phyloP scores from a whole-genome alignment of 192 early-diverging fungal species.

The Podila horticola region DNA sequence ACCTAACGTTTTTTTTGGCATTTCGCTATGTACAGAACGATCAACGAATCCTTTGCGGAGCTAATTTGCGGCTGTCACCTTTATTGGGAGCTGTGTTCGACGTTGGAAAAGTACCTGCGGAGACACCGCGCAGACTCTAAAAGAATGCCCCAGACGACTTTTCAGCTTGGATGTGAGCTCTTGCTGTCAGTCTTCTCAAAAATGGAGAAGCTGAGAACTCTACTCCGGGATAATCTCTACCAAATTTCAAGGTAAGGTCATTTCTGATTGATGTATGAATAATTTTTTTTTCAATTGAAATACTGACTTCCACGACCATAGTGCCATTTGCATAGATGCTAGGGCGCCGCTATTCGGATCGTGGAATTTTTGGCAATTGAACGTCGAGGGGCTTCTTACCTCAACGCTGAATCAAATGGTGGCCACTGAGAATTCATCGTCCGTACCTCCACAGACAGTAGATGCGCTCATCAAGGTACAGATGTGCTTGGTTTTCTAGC shows the following conservation, averaged over 20 bases:
- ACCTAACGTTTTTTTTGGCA: not conserved
- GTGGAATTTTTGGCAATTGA: slow-evolving; percentile 31
- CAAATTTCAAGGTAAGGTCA: slow-evolving; percentile 21
- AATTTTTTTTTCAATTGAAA: not conserved
- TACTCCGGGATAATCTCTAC: slow-evolving; percentile 29
- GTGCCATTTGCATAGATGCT: slow-evolving; percentile 10
- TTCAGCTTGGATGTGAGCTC: slow-evolving; percentile 33
- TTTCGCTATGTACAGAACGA: not conserved
- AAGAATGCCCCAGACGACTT: slow-evolving; percentile 18
- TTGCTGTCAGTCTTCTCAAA: slow-evolving; percentile 37
- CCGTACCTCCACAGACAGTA: slow-evolving; percentile 6
- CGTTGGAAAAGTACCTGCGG: slow-evolving; percentile 16
- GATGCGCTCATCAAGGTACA: slow-evolving; percentile 38
- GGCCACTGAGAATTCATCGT: not conserved
- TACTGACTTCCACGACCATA: not conserved
- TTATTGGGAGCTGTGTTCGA: slow-evolving; percentile 35
- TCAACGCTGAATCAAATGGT: slow-evolving; percentile 36
- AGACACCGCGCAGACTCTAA: slow-evolving; percentile 19
- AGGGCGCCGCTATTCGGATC: slow-evolving; percentile 38
- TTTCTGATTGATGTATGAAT: not conserved
- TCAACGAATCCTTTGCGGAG: slow-evolving; percentile 33
- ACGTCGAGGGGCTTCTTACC: slow-evolving; percentile 18
- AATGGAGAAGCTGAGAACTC: slow-evolving; percentile 5
- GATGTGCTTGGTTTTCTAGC: not conserved
- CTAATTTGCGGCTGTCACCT: slow-evolving; percentile 15